A percentile compares a stretch with the other conserved stretches of the same genome.
Conservation (phyloP, 2,329 filamentous ascomycete genomes). For the Elsinoe ampelina region DNA sequence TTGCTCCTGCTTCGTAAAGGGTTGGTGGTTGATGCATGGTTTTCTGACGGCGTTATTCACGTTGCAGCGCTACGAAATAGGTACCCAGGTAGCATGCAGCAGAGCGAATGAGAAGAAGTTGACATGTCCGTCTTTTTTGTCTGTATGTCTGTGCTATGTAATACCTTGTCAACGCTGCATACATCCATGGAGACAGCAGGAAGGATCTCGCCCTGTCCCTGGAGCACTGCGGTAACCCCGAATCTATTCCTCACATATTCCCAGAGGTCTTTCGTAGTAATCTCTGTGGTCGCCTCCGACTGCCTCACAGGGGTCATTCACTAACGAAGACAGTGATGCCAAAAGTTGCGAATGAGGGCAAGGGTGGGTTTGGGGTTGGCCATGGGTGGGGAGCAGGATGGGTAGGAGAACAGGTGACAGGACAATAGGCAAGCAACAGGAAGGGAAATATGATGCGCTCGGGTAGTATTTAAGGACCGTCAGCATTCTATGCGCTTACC, state of each 20-base stretch:
- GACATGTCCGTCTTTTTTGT: not conserved
- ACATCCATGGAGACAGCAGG: not conserved
- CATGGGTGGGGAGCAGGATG: not conserved
- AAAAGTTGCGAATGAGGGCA: constrained; percentile 22
- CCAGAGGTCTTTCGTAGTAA: not conserved
- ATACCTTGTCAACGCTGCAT: not conserved
- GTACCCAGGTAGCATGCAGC: constrained; percentile 11
- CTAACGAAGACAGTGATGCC: constrained; percentile 16
- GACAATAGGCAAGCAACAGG: not conserved
- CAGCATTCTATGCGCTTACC: not conserved
- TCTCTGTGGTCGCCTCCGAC: not conserved
- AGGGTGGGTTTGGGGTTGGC: constrained; percentile 18
- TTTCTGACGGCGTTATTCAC: constrained; percentile 9
- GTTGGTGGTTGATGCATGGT: constrained; percentile 8
- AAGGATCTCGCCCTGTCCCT: not conserved
- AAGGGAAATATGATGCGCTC: not conserved
- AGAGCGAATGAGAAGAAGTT: constrained; percentile 6
- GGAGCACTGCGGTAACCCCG: not conserved
- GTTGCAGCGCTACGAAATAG: constrained; percentile 7
- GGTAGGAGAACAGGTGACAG: not conserved
- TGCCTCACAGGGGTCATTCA: not conserved
- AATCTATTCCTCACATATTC: not conserved
- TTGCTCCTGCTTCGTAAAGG: constrained; percentile 25
- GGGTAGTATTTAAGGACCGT: not conserved
- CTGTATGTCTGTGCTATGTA: not conserved